phyloP scores from a whole-genome alignment of 805 yeast species.

The Scheffersomyces lignosus region DNA sequence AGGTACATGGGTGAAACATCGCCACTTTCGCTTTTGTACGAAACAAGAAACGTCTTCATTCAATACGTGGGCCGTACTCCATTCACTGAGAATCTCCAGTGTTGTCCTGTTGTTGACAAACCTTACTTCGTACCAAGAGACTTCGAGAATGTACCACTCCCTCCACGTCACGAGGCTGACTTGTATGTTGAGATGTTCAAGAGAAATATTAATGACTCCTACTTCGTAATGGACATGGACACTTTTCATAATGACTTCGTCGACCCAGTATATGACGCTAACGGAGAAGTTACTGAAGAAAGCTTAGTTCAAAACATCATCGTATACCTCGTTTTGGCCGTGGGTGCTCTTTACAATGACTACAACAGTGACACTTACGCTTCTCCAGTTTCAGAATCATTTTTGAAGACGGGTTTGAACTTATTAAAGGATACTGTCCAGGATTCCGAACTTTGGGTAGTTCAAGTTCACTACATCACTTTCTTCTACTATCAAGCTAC shows the following conservation, averaged over 20 bases:
- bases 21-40: not conserved
- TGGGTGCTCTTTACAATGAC: slow-evolving; percentile 2
- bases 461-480: slow-evolving; percentile 2
- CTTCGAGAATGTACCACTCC: not conserved
- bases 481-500: slow-evolving; percentile 3
- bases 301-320: slow-evolving; percentile 1
- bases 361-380: not conserved
- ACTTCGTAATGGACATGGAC: slow-evolving; percentile 1
- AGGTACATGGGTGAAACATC: slow-evolving; percentile 1
- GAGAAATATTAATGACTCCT: slow-evolving; percentile 1
- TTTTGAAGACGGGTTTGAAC: not conserved
- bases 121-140: not conserved
- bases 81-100: not conserved
- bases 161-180: not conserved
- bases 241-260: not conserved
- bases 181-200: not conserved
- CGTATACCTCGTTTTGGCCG: slow-evolving; percentile 1
- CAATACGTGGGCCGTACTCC: not conserved
- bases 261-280: not conserved
- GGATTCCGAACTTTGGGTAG: slow-evolving; percentile 2
- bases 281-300: not conserved
- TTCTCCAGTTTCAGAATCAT: not conserved
- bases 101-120: not conserved
- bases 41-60: not conserved
- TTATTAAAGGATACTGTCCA: not conserved